phyloP scores from a whole-genome alignment of 345 rosid species.

The Eucalyptus victrix region DNA sequence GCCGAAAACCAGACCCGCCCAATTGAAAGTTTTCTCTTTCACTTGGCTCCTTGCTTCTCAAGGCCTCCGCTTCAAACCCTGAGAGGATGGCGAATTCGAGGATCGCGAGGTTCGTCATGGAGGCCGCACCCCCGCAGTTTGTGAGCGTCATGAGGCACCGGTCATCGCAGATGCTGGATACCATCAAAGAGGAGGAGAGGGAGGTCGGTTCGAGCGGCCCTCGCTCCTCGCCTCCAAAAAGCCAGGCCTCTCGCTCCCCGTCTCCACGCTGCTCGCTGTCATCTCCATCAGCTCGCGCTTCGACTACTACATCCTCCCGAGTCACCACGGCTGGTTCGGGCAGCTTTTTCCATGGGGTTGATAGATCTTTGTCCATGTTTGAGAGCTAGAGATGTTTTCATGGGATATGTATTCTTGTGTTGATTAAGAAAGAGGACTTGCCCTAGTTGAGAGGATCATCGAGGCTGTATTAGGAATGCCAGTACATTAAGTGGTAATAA shows the following conservation, averaged over 20 bases:
- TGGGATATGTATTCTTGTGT: neutral
- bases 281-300: neutral
- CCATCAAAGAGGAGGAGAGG: slow-evolving; percentile 82
- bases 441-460: neutral
- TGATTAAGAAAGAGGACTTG: neutral
- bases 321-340: neutral
- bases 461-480: neutral
- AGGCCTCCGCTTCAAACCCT: neutral
- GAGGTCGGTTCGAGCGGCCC: slow-evolving; percentile 7
- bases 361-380: slow-evolving; percentile 12
- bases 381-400: neutral
- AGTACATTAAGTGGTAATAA: neutral
- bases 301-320: neutral
- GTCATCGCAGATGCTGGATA: slow-evolving; percentile 68
- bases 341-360: slow-evolving; percentile 11
- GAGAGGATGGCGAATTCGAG: slow-evolving; percentile 54
- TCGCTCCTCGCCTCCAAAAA: neutral
- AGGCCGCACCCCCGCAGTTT: slow-evolving; percentile 88
- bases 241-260: neutral
- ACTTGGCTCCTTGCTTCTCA: neutral
- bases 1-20: neutral
- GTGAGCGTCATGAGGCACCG: slow-evolving; percentile 65
- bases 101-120: slow-evolving; percentile 55
- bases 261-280: neutral
- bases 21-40: neutral